A percentile compares a stretch with the other conserved stretches of the same genome.
Evolutionary conservation across 768 basidiomycete genomes (phyloP).

Genomic region (Lactifluus rugatus): DNA sequence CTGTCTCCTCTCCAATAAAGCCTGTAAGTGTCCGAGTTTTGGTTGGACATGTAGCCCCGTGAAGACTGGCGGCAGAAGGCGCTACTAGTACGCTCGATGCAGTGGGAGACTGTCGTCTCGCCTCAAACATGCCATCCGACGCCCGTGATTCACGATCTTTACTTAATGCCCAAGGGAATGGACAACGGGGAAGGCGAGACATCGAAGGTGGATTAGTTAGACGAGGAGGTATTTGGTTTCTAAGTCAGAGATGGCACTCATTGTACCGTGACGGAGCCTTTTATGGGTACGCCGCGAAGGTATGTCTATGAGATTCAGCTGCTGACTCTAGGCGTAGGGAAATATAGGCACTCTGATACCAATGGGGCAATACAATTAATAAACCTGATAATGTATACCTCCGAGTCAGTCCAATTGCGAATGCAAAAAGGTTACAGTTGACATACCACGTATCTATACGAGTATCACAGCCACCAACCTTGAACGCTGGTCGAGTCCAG

Average conservation of each 20-base stretch:
- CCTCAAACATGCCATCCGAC: not conserved
- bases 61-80: conserved; percentile 6
- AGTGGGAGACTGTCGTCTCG: not conserved
- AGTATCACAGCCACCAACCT: too few species aligned
- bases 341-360: not conserved
- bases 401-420: too few species aligned
- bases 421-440: too few species aligned
- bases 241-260: not conserved
- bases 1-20: not conserved
- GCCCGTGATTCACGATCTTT: not conserved
- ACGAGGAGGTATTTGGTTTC: not conserved
- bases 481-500: too few species aligned
- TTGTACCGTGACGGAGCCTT: conserved; percentile 2
- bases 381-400: too few species aligned
- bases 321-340: too few species aligned
- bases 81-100: not conserved
- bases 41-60: not conserved
- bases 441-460: too few species aligned
- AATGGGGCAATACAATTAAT: conserved; percentile 5
- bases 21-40: not conserved
- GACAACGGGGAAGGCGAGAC: conserved; percentile 2
- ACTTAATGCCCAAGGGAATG: not conserved
- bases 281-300: conserved; percentile 8
- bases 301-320: not conserved
- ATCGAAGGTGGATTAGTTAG: conserved; percentile 1